phyloP scores from a whole-genome alignment of 1,139 yeast genomes.

The Suhomyces chickasaworum region DNA sequence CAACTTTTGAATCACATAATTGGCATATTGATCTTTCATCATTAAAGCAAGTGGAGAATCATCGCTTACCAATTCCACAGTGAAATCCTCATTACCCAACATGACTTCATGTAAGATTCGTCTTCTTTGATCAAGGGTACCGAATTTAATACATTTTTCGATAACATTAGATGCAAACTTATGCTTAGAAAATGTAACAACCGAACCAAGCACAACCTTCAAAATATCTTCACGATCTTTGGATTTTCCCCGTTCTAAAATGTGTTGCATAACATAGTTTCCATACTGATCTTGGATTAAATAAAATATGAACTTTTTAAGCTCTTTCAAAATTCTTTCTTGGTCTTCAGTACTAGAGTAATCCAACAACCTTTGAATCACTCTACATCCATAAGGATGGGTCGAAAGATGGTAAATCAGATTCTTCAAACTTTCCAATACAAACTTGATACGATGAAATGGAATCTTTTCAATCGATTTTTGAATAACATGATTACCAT shows the following conservation, averaged over 20 bases:
- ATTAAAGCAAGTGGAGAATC: conserved; percentile 70
- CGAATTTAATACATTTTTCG: conserved; percentile 85
- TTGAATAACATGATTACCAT: conserved; percentile 97
- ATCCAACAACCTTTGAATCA: conserved; percentile 88
- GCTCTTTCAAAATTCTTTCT: conserved; percentile 63
- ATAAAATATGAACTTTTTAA: conserved; percentile 71
- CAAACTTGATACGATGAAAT: conserved; percentile 66
- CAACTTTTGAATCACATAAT: conserved; percentile 92
- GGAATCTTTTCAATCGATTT: conserved; percentile 90
- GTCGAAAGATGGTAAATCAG: conserved; percentile 89
- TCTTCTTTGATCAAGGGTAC: conserved; percentile 62
- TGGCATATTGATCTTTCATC: conserved; percentile 98
- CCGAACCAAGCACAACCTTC: conserved; percentile 52
- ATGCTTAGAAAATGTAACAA: conserved; percentile 85
- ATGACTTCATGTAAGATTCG: conserved; percentile 65
- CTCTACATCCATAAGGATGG: conserved; percentile 97
- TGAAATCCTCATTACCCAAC: conserved; percentile 46
- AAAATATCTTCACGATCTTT: conserved; percentile 46
- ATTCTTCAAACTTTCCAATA: conserved; percentile 69
- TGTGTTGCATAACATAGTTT: conserved; percentile 95
- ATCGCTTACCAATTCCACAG: conserved; percentile 45
- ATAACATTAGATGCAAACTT: conserved; percentile 98
- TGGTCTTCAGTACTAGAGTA: conserved; percentile 67
- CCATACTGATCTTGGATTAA: conserved; percentile 96
- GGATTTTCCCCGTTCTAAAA: conserved; percentile 74